Conservation (phyloP, 164 flowering plant genomes). For the Tetrastigma voinierianum region DNA sequence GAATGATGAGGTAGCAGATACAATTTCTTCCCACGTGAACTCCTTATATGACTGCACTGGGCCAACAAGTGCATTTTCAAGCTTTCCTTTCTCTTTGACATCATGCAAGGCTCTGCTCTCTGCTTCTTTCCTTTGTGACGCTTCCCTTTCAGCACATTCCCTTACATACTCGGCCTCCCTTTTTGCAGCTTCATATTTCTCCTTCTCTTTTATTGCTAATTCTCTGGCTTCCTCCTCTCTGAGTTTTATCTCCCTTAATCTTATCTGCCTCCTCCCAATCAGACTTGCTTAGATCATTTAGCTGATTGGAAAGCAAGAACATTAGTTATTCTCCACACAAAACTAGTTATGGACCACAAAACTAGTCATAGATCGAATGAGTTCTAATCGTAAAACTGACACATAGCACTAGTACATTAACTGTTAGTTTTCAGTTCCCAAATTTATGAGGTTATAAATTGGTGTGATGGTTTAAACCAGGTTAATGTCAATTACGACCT, state of each 20-base stretch:
- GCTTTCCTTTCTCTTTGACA: constrained; percentile 59
- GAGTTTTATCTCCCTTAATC: constrained; percentile 49
- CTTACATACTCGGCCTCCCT: constrained; percentile 51
- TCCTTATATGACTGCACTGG: constrained; percentile 43
- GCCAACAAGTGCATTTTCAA: constrained; percentile 43
- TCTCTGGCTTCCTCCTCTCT: constrained; percentile 59
- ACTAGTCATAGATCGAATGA: not conserved
- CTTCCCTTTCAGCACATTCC: constrained; percentile 63
- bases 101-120: constrained; percentile 54
- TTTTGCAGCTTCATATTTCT: constrained; percentile 51
- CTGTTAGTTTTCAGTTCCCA: not conserved
- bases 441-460: not conserved
- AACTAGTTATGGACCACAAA: not conserved
- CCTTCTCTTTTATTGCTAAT: constrained; percentile 53
- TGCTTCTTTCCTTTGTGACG: constrained; percentile 48
- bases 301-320: constrained; percentile 34
- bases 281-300: constrained; percentile 43
- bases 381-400: not conserved
- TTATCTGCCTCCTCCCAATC: constrained; percentile 50
- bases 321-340: not conserved
- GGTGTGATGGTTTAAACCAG: not conserved
- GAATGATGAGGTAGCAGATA: constrained; percentile 70
- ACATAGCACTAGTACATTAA: not conserved
- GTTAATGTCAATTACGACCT: no score
- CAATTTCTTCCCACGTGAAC: constrained; percentile 82